A percentile compares a stretch with the other conserved stretches of the same genome.
Conservation (phyloP, 106 monocot genomes). For the Dendrobium nobile region DNA sequence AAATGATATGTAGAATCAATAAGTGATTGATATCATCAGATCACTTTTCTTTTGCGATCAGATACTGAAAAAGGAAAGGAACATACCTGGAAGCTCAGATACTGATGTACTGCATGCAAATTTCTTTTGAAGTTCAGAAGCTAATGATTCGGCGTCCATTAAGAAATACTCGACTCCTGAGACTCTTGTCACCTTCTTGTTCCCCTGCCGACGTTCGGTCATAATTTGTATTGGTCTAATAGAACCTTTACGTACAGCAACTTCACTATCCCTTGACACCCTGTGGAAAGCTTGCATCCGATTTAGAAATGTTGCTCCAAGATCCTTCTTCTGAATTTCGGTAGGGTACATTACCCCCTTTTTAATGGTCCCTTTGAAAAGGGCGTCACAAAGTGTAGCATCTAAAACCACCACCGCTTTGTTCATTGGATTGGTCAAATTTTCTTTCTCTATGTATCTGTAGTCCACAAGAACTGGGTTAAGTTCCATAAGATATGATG, state of each 20-base stretch:
- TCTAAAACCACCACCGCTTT: constrained; percentile 71
- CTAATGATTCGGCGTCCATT: constrained; percentile 73
- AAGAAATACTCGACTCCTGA: constrained; percentile 85
- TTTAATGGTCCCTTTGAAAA: constrained; percentile 87
- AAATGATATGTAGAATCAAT: too few relatives aligned
- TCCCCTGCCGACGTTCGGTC: constrained; percentile 90
- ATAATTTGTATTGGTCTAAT: constrained; percentile 71
- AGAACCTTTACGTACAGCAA: constrained; percentile 65
- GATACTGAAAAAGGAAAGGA: not conserved
- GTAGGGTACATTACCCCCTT: constrained; percentile 82
- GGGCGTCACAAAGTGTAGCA: constrained; percentile 84
- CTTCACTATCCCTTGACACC: constrained; percentile 59
- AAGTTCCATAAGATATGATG: not conserved
- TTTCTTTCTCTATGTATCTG: constrained; percentile 86
- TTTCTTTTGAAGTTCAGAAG: constrained; percentile 93
- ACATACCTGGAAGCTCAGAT: constrained; percentile 86
- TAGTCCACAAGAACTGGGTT: not conserved
- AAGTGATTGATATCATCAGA: too few relatives aligned
- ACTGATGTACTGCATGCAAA: constrained; percentile 96
- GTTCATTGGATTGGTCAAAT: constrained; percentile 60
- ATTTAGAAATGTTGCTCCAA: constrained; percentile 71
- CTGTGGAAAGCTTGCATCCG: constrained; percentile 82
- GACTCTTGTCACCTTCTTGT: constrained; percentile 89
- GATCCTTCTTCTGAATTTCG: constrained; percentile 88
- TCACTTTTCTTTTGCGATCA: too few relatives aligned